Evolutionary conservation across 2,329 filamentous ascomycete genomes (phyloP).

Genomic region (Diaporthe citrichinensis): DNA sequence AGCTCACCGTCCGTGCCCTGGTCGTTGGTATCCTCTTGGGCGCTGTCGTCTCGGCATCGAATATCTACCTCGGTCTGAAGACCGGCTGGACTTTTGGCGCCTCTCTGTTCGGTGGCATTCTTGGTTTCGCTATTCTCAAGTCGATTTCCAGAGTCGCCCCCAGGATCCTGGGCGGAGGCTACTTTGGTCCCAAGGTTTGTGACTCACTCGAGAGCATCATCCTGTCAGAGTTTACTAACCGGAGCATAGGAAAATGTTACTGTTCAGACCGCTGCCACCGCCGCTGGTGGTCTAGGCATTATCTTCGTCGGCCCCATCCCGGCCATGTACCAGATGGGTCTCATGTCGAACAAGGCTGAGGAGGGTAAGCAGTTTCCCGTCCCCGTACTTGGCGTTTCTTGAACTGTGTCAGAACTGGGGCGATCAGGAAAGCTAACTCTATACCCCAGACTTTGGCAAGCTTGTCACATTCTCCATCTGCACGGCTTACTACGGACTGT

Average conservation of each 20-base stretch:
- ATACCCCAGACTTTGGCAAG: slow-evolving; percentile 64
- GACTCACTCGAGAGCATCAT: neutral
- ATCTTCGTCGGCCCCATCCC: slow-evolving; percentile 71
- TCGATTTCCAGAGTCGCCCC: slow-evolving; percentile 61
- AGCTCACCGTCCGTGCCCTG: slow-evolving; percentile 15
- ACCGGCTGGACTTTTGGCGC: slow-evolving; percentile 62
- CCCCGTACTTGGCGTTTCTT: neutral
- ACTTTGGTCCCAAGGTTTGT: slow-evolving; percentile 63
- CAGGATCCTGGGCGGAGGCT: slow-evolving; percentile 61
- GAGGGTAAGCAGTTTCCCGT: neutral
- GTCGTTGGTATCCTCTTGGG: slow-evolving; percentile 8
- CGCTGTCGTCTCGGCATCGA: slow-evolving; percentile 22
- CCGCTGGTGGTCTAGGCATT: slow-evolving; percentile 66
- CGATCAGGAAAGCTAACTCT: slow-evolving; percentile 48
- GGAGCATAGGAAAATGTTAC: slow-evolving; percentile 64
- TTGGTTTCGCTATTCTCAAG: slow-evolving; percentile 70
- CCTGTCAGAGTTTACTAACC: neutral
- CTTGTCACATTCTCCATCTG: slow-evolving; percentile 66
- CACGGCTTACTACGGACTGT: slow-evolving; percentile 67
- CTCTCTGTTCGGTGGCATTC: slow-evolving; percentile 64
- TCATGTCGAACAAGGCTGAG: slow-evolving; percentile 50
- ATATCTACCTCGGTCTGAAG: slow-evolving; percentile 54
- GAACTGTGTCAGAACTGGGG: neutral
- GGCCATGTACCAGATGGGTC: slow-evolving; percentile 66
- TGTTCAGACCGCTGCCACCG: slow-evolving; percentile 67